These are phyloP conservation scores for Penicillium janthinellum DNA, from an alignment of 2,329 filamentous ascomycete genomes.

Conservation along the genomic window DNA sequence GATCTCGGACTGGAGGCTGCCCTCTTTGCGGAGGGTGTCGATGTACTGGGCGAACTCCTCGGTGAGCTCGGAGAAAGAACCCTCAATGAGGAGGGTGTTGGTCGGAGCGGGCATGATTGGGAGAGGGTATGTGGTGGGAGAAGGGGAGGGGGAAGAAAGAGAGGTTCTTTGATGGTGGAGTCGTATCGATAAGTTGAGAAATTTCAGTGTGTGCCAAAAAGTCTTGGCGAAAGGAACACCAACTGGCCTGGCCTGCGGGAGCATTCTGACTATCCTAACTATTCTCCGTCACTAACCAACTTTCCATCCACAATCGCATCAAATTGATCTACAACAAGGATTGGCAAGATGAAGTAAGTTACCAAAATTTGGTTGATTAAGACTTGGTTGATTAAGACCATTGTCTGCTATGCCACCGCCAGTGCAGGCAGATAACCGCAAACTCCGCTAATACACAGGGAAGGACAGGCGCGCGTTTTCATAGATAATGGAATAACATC, in stretches of 20 bases:
- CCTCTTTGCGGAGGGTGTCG: constrained; percentile 73
- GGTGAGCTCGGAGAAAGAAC: constrained; percentile 87
- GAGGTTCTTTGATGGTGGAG: constrained; percentile 38
- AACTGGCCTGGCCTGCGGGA: constrained; percentile 10
- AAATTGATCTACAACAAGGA: neutral
- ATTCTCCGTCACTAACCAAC: neutral
- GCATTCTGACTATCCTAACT: neutral
- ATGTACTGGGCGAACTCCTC: constrained; percentile 95
- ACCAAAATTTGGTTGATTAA: neutral
- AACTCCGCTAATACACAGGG: constrained; percentile 18
- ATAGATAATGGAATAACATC: constrained; percentile 23
- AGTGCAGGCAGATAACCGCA: constrained; percentile 6
- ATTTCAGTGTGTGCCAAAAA: constrained; percentile 47
- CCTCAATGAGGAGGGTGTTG: constrained; percentile 76
- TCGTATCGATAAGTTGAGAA: constrained; percentile 42
- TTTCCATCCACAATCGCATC: neutral
- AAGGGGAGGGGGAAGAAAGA: constrained; percentile 13
- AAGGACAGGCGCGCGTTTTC: constrained; percentile 22
- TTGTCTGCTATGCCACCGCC: neutral
- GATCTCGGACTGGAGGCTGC: constrained; percentile 62
- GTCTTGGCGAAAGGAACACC: constrained; percentile 39
- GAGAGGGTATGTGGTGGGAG: constrained; percentile 19
- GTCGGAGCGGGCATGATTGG: constrained; percentile 60
- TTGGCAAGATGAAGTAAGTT: neutral
- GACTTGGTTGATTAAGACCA: constrained; percentile 2